Percentiles rank a stretch among this genome's conserved stretches.
phyloP scores from a whole-genome alignment of 768 basidiomycete genomes.

The Clitopilus hobsonii region DNA sequence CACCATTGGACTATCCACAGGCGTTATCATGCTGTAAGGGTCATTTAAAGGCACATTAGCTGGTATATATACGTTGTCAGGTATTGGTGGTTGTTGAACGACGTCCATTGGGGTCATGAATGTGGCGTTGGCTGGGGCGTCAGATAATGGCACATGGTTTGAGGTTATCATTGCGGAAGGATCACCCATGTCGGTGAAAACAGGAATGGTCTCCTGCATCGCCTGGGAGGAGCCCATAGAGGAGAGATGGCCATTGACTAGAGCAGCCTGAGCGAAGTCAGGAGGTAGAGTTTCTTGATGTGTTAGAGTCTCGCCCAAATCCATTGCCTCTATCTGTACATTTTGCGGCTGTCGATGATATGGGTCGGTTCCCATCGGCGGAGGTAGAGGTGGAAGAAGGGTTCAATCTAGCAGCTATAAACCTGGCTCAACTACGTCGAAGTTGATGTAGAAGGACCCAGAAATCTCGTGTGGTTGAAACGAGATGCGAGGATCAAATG shows the following conservation, averaged over 20 bases:
- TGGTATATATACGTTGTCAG: slow-evolving; percentile 30
- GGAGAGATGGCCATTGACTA: slow-evolving; percentile 13
- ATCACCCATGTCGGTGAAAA: slow-evolving; percentile 29
- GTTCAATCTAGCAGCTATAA: slow-evolving; percentile 4
- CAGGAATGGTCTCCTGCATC: slow-evolving; percentile 26
- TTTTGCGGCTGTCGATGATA: slow-evolving; percentile 28
- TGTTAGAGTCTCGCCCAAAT: slow-evolving; percentile 25
- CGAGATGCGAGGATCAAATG: slow-evolving; percentile 14
- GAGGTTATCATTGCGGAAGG: slow-evolving; percentile 17
- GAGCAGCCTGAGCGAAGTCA: slow-evolving; percentile 15
- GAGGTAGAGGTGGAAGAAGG: slow-evolving; percentile 6
- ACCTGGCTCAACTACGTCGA: slow-evolving; percentile 4
- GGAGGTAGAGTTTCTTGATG: slow-evolving; percentile 20
- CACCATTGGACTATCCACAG: slow-evolving; percentile 18
- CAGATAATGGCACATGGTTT: slow-evolving; percentile 36
- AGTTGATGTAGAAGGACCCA: slow-evolving; percentile 8
- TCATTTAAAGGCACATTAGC: slow-evolving; percentile 34
- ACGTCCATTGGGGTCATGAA: slow-evolving; percentile 35
- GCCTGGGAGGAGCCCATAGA: slow-evolving; percentile 18
- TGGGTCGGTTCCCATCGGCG: slow-evolving; percentile 17
- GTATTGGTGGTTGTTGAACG: slow-evolving; percentile 17
- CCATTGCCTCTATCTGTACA: slow-evolving; percentile 27
- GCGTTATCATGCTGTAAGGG: slow-evolving; percentile 25
- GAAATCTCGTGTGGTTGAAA: slow-evolving; percentile 8
- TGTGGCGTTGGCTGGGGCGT: slow-evolving; percentile 24